Evolutionary conservation across 2,329 filamentous ascomycete genomes (phyloP).

Genomic region (Aspergillus caelatus): DNA sequence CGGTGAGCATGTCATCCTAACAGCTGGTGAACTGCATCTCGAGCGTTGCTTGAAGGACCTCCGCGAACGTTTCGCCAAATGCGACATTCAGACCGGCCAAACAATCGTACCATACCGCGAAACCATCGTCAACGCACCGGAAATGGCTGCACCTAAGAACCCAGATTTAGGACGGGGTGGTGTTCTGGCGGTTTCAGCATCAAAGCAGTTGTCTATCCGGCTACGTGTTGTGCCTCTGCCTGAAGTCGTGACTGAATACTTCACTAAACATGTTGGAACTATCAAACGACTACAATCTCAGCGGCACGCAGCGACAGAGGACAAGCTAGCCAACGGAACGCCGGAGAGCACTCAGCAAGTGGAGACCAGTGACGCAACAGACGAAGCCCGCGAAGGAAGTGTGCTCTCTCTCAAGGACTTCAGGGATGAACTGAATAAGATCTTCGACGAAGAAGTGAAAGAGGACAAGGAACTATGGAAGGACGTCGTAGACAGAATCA

Average conservation of each 20-base stretch:
- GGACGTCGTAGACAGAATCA: conserved; percentile 75
- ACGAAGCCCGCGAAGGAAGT: conserved; percentile 61
- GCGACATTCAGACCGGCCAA: conserved; percentile 90
- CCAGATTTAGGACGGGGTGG: conserved; percentile 84
- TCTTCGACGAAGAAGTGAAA: conserved; percentile 70
- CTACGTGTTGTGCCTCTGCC: conserved; percentile 80
- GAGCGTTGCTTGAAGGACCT: conserved; percentile 93
- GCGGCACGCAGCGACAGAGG: conserved; percentile 56
- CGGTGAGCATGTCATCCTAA: conserved; percentile 92
- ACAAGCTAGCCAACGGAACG: conserved; percentile 39
- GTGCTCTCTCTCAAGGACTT: conserved; percentile 75
- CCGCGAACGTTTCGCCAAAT: conserved; percentile 86
- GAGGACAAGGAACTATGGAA: conserved; percentile 77
- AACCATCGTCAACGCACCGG: conserved; percentile 81
- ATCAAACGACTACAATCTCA: conserved; percentile 81
- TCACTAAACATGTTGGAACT: conserved; percentile 75
- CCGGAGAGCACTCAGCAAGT: conserved; percentile 41
- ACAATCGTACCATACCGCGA: conserved; percentile 96
- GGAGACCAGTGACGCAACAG: conserved; percentile 53
- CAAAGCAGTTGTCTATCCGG: conserved; percentile 80
- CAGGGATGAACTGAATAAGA: conserved; percentile 66
- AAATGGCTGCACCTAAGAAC: conserved; percentile 88
- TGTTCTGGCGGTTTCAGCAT: conserved; percentile 74
- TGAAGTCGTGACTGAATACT: conserved; percentile 76
- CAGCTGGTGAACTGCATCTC: conserved; percentile 90